Conservation (phyloP, 2,329 filamentous ascomycete species). For the Harringtonia lauricola region DNA sequence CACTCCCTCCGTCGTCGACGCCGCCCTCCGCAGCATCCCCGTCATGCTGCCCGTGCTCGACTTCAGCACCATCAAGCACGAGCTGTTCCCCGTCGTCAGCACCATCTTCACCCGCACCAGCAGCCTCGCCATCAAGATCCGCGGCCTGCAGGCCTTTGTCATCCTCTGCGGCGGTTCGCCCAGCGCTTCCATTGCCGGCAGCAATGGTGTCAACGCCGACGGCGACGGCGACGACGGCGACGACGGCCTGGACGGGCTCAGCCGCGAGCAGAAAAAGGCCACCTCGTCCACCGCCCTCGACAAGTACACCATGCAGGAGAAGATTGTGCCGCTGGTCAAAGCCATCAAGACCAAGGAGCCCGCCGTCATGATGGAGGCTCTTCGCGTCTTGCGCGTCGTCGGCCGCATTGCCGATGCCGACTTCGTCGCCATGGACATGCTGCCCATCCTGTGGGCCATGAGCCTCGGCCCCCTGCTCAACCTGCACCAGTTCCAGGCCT, state of each 20-base stretch:
- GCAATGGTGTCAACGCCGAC: too few species aligned
- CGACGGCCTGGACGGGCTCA: constrained; percentile 69
- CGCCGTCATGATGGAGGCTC: constrained; percentile 88
- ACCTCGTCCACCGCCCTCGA: constrained; percentile 72
- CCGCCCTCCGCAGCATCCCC: constrained; percentile 67
- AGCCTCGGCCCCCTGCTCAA: constrained; percentile 82
- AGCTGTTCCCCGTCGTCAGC: constrained; percentile 87
- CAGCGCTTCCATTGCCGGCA: too few species aligned
- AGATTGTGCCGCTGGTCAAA: constrained; percentile 81
- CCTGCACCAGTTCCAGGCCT: constrained; percentile 75
- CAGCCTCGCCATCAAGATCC: constrained; percentile 88
- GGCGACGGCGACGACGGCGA: constrained; percentile 33
- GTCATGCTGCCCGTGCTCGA: constrained; percentile 80
- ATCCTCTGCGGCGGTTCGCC: constrained; percentile 73
- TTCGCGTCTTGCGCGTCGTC: constrained; percentile 76
- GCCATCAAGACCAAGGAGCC: constrained; percentile 97
- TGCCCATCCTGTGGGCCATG: constrained; percentile 88
- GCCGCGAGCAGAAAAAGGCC: constrained; percentile 44
- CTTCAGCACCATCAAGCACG: constrained; percentile 94
- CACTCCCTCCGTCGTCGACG: constrained; percentile 82
- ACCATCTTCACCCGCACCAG: constrained; percentile 85
- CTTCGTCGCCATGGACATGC: constrained; percentile 81
- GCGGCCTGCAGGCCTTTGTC: constrained; percentile 80
- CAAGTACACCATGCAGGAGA: constrained; percentile 97
- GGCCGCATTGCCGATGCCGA: constrained; percentile 75